Conservation (phyloP, 345 rosid species). For the Eucalyptus dawsonii region DNA sequence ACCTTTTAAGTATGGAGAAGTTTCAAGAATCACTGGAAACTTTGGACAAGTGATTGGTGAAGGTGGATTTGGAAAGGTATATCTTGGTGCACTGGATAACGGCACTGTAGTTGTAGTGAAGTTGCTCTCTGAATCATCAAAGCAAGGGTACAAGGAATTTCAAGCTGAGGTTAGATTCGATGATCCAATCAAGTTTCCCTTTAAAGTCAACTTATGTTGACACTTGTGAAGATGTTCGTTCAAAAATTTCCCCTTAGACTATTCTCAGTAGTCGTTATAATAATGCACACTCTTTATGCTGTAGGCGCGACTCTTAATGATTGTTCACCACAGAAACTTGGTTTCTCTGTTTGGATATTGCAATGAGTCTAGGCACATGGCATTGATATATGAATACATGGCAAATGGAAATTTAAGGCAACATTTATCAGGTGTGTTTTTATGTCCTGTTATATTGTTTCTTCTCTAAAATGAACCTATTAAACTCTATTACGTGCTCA, state of each 20-base stretch:
- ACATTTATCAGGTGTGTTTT: too few relatives aligned
- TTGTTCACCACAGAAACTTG: slow-evolving; percentile 15
- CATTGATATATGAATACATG: not conserved
- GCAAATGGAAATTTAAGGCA: too few relatives aligned
- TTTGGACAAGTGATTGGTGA: too few relatives aligned
- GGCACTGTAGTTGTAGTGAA: not conserved
- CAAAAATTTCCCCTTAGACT: not conserved
- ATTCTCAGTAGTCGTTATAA: not conserved
- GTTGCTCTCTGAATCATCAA: slow-evolving; percentile 3
- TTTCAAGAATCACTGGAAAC: too few relatives aligned
- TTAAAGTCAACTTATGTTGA: not conserved
- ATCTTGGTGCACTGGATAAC: too few relatives aligned
- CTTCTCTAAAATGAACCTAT: too few relatives aligned
- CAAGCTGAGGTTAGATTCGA: slow-evolving; percentile 1
- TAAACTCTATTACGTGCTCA: too few relatives aligned
- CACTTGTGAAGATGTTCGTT: fast-evolving
- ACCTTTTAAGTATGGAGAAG: too few relatives aligned
- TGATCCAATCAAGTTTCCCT: not conserved
- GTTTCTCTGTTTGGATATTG: slow-evolving; percentile 15
- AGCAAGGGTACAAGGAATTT: slow-evolving; percentile 15
- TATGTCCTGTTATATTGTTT: too few relatives aligned
- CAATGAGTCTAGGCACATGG: slow-evolving; percentile 5
- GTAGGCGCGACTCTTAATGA: slow-evolving; percentile 5
- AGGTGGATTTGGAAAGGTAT: too few relatives aligned
- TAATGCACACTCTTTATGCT: not conserved